Percentiles rank a stretch among this genome's conserved stretches.
Evolutionary conservation across 768 basidiomycete species (phyloP).

Genomic region (Amanita pseudoporphyria): DNA sequence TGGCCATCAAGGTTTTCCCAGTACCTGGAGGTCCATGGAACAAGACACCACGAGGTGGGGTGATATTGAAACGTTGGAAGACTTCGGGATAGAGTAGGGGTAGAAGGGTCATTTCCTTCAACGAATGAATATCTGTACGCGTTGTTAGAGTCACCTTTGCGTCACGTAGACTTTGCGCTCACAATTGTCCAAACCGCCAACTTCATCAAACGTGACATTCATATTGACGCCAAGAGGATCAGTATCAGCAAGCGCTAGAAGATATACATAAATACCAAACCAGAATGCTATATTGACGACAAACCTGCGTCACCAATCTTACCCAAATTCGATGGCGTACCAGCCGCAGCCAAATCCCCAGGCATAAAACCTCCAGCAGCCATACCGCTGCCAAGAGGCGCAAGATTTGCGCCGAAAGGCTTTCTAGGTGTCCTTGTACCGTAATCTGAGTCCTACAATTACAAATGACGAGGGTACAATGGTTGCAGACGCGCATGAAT

Average conservation of each 20-base stretch:
- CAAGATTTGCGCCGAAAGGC: constrained; percentile 37
- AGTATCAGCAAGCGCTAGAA: constrained; percentile 77
- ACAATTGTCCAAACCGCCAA: constrained; percentile 95
- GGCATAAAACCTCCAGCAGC: constrained; percentile 50
- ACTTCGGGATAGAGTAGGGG: constrained; percentile 95
- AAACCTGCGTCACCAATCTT: constrained; percentile 72
- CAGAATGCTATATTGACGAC: constrained; percentile 16
- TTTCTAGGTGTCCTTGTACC: constrained; percentile 61
- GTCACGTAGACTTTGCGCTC: background rate
- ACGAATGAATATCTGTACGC: constrained; percentile 75
- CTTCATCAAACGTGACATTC: constrained; percentile 92
- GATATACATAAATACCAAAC: constrained; percentile 12
- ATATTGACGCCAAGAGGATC: constrained; percentile 93
- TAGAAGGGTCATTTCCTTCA: constrained; percentile 98
- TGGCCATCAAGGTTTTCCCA: constrained; percentile 88
- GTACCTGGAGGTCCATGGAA: constrained; percentile 99
- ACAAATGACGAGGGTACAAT: background rate
- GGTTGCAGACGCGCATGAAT: background rate
- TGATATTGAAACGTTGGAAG: constrained; percentile 88
- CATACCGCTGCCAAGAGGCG: constrained; percentile 45
- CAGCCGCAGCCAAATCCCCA: constrained; percentile 58
- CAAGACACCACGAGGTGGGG: constrained; percentile 91
- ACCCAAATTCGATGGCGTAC: constrained; percentile 79
- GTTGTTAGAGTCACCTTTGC: background rate
- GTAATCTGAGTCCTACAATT: constrained; percentile 60